A percentile compares a stretch with the other conserved stretches of the same genome.
phyloP scores from a whole-genome alignment of 208 protist genomes.

The Trypanosoma congolense region DNA sequence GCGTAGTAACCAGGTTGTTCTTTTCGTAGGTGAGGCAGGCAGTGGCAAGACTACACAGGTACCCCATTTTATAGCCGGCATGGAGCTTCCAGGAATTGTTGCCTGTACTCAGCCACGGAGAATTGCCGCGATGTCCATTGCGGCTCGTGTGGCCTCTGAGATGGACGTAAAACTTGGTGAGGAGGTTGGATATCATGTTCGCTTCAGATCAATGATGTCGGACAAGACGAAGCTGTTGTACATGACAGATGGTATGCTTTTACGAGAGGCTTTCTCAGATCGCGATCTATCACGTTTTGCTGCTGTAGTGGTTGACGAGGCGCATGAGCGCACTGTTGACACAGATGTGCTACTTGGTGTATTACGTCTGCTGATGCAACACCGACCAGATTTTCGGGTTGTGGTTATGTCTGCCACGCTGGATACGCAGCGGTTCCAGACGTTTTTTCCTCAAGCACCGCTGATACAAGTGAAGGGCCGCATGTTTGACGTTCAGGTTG shows the following conservation, averaged over 20 bases:
- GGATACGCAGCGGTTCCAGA: slow-evolving; percentile 94
- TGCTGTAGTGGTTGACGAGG: slow-evolving; percentile 99
- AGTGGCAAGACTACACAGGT: slow-evolving; percentile 97
- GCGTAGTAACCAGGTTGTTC: slow-evolving; percentile 62
- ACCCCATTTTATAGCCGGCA: slow-evolving; percentile 86
- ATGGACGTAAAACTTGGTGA: slow-evolving; percentile 94
- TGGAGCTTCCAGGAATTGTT: slow-evolving; percentile 37
- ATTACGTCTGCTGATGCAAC: slow-evolving; percentile 84
- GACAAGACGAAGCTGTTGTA: slow-evolving; percentile 96
- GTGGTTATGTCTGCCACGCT: slow-evolving; percentile 98
- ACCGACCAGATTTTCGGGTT: slow-evolving; percentile 79
- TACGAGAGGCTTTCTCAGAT: slow-evolving; percentile 95
- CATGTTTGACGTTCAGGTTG: slow-evolving; percentile 86
- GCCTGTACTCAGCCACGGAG: slow-evolving; percentile 98
- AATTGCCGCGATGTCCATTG: slow-evolving; percentile 98
- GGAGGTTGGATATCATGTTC: slow-evolving; percentile 98
- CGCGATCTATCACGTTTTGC: slow-evolving; percentile 86
- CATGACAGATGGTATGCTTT: slow-evolving; percentile 99
- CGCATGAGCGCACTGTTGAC: slow-evolving; percentile 98
- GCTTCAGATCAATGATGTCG: slow-evolving; percentile 95
- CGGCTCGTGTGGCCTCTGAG: slow-evolving; percentile 97
- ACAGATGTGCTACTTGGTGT: slow-evolving; percentile 99
- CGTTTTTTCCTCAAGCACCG: slow-evolving; percentile 94
- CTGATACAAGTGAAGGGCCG: slow-evolving; percentile 96
- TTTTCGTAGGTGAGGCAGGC: slow-evolving; percentile 94